Evolutionary conservation across 2,329 filamentous ascomycete species (phyloP), one percentile per base, ranked within the genome.

Genomic region (Ascochyta fabae): DNA sequence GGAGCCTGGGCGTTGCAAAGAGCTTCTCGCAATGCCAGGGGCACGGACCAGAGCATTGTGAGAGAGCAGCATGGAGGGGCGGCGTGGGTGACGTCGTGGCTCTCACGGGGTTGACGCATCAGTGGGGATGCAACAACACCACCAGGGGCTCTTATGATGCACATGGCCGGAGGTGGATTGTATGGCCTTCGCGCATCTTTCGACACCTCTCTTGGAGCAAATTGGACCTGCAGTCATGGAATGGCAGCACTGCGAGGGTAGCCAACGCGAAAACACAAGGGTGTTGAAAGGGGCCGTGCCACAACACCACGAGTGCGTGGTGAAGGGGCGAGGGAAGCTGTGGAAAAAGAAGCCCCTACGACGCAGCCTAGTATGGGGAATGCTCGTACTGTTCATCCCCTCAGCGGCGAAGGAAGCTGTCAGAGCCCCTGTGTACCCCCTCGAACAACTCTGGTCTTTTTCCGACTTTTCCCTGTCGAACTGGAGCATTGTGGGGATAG

Each of bases 21-120:
- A 31, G n/a, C 23, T 40, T 29, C 35, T 23, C n/a, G 49, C 36
- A 53, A 47, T 36, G 29, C 36, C 36, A 42, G n/a, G 31, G 24
- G 43, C 43, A 53, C 49, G 42, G 42, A 19, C 42, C 42, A 12
- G 4, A 13, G 31, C 23, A 42, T 29, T 12, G 16, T 31, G 39
- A 31, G 23, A 23, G 31, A 16, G 26, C 31, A 34, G 48, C 16
- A 16, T 3, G 8, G 40, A 27, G 13, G 34, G 24, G 16, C 24
- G 36, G 5, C 10, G 16, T 33, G 24, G 19, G 26, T 40, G 40
- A 40, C 24, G 19, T 40, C 10, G 26, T 45, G 48, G 40, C 6
- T 19, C 13, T 41, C 38, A 31, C 16, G 26, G 9, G 27, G 8
- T 15, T 16, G 27, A n/a, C n/a, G 27, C 23, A 41, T 31, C 12